Evolutionary conservation across 2,329 filamentous ascomycete genomes (phyloP).

Genomic region (Seiridium unicorne): DNA sequence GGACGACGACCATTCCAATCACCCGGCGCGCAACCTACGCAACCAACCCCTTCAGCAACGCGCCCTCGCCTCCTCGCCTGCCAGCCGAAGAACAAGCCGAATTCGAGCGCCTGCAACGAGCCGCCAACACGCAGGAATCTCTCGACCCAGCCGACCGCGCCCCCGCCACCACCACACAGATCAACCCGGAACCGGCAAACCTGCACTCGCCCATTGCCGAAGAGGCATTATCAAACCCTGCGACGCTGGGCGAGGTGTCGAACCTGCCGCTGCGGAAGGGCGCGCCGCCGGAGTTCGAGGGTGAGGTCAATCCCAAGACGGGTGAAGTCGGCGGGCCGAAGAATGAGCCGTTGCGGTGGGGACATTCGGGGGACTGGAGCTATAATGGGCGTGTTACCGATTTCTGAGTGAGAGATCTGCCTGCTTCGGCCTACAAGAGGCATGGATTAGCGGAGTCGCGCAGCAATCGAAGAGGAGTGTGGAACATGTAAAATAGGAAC

Average conservation of each 20-base stretch:
- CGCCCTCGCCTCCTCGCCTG: conserved; percentile 70
- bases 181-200: not conserved
- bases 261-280: conserved; percentile 51
- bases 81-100: conserved; percentile 63
- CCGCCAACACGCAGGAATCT: conserved; percentile 37
- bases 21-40: not conserved
- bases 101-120: conserved; percentile 70
- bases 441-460: not conserved
- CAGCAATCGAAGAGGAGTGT: not conserved
- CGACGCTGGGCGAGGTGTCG: conserved; percentile 1
- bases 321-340: conserved; percentile 96
- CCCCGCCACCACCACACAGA: not conserved
- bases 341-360: conserved; percentile 94
- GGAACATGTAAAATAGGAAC: not conserved
- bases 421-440: not conserved
- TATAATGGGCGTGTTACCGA: conserved; percentile 95
- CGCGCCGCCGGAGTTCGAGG: conserved; percentile 86
- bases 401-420: conserved; percentile 49
- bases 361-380: conserved; percentile 74
- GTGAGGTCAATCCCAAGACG: conserved; percentile 87
- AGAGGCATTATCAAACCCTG: not conserved
- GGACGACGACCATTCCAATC: not conserved
- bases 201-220: conserved; percentile 5
- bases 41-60: not conserved
- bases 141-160: conserved; percentile 24